These are phyloP conservation scores for Eucalyptus dawsonii DNA, from an alignment of 345 rosid species.

Conservation along the genomic window DNA sequence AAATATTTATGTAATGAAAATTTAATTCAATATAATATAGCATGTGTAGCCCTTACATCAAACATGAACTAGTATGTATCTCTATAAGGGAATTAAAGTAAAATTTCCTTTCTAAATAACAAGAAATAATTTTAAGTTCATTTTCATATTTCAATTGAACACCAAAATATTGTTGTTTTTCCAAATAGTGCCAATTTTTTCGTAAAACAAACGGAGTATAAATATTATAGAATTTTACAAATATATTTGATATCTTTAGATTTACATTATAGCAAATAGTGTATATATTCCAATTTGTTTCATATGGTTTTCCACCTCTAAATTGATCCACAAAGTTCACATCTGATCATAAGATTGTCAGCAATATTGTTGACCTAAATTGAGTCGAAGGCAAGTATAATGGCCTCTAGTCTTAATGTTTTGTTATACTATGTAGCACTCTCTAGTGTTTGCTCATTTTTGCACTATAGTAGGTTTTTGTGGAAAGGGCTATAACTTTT, in stretches of 20 bases:
- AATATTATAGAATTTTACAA: not conserved
- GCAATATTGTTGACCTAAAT: not conserved
- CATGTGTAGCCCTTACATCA: not conserved
- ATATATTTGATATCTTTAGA: too few species aligned
- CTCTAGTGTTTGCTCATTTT: not conserved
- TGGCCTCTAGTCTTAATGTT: not conserved
- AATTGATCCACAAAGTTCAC: not conserved
- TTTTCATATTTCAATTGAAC: not conserved
- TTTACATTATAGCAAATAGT: not conserved
- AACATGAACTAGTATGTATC: not conserved
- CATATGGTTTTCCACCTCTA: not conserved
- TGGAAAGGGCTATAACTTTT: not conserved
- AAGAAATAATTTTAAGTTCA: not conserved
- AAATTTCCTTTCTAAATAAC: not conserved
- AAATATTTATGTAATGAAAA: not conserved
- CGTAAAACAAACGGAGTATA: not conserved
- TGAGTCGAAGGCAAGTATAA: not conserved
- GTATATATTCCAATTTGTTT: not conserved
- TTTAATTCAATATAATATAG: not conserved
- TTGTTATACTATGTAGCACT: not conserved
- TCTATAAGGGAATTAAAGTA: not conserved
- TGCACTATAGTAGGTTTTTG: not conserved
- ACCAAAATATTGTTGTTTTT: not conserved
- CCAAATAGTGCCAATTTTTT: not conserved
- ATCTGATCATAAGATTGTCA: not conserved